Evolutionary conservation across 176 grass and related monocot species (phyloP).

Genomic region (Oryza meyeriana): DNA sequence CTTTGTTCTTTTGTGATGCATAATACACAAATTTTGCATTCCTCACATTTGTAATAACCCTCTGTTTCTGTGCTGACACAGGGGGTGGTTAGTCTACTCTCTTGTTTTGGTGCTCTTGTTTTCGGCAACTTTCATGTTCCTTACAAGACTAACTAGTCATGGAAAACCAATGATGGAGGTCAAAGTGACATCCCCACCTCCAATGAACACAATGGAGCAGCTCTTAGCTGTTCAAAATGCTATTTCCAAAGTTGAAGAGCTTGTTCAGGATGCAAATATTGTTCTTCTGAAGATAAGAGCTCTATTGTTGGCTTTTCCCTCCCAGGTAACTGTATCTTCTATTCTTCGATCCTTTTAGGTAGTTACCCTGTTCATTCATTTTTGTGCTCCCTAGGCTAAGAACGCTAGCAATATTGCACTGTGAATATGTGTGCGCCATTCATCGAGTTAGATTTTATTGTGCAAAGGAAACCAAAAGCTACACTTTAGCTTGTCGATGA

Average conservation of each 20-base stretch:
- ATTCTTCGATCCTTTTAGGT: background rate
- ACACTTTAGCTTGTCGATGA: background rate
- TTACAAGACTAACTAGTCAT: constrained; percentile 78
- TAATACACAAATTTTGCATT: constrained; percentile 9
- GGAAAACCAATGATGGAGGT: constrained; percentile 65
- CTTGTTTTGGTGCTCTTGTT: constrained; percentile 65
- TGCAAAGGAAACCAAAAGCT: background rate
- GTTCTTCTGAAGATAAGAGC: constrained; percentile 87
- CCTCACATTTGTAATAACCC: constrained; percentile 20
- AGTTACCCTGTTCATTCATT: background rate
- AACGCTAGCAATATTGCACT: constrained; percentile 4
- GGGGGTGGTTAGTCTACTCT: constrained; percentile 76
- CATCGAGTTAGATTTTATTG: constrained; percentile 12
- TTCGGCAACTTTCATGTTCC: constrained; percentile 76
- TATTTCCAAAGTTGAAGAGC: constrained; percentile 89
- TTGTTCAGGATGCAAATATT: constrained; percentile 91
- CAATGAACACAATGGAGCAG: constrained; percentile 96
- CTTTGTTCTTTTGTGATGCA: constrained; percentile 1
- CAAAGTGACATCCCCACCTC: constrained; percentile 77
- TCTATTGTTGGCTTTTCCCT: constrained; percentile 74
- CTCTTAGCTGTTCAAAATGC: constrained; percentile 94
- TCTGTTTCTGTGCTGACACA: constrained; percentile 43
- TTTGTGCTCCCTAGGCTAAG: background rate
- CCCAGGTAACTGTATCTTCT: constrained; percentile 57
- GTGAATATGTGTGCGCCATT: constrained; percentile 4